Evolutionary conservation across 192 early-diverging fungal genomes (phyloP), one percentile per base, ranked within the genome.

Genomic region (Backusella tarrabulga): DNA sequence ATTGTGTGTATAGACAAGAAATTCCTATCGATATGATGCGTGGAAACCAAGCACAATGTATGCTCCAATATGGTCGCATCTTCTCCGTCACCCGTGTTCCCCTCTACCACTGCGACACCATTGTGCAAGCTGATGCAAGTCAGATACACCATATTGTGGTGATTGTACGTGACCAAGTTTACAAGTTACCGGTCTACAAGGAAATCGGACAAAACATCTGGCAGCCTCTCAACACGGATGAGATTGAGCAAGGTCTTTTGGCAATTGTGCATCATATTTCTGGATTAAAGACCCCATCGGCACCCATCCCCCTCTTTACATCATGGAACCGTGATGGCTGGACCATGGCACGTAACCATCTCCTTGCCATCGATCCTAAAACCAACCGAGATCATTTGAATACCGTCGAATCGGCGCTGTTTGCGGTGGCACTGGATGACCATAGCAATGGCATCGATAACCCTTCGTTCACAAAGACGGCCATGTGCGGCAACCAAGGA

Each of bases 11-110:
- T 75, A 89, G 85, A 34, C 77, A 86, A 73, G 75, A 79, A n/a
- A 23, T 95, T 41, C 92, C 92, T 0, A 73, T 90, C 14, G 95
- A 95, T 23, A 87, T 80, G 78, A 26, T 71, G 66, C 92, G 90
- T 12, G 88, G 86, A 69, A 83, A 83, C 1, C 90, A 92, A 8
- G 87, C 93, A 7, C 81, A 91, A 42, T 95, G 94, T 80, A 96
- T 97, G 95, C 75, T 92, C 79, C 96, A 97, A 83, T 97, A 96
- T 81, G 84, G 86, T 36, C 79, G 90, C 42, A 71, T 93, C 17
- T 93, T 95, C 79, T 95, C 94, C 1, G 85, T 93, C 71, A 95
- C 95, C 1, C 90, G 96, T 38, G 91, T 96, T 36, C 96, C 96
- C 21, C 88, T 91, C 72, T 85, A 85, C 50, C 89, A 86, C 67